Evolutionary conservation across 805 yeast genomes (phyloP), one percentile per base, ranked within the genome.

Genomic region (Saturnispora bothae): DNA sequence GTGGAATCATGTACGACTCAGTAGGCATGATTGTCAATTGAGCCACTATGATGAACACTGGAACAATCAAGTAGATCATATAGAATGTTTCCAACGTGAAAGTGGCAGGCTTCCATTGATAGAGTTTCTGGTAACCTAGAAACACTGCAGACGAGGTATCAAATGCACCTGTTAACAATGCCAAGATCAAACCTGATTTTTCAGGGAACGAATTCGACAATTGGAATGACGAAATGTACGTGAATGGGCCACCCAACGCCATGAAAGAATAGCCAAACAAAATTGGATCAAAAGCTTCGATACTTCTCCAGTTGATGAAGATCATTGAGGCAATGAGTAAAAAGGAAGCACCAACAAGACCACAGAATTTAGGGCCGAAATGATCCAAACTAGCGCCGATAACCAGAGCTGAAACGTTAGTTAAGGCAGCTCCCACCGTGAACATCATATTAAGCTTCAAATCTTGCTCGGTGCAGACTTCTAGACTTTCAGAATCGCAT

Each of bases 191-290:
- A 6, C 78, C 78, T 15, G 73, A 66, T 36, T 63, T 64, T 35
- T 63, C 59, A 2, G 78, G 78, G 53, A 72, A 72, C 3, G 77
- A 62, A 48, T 72, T 72, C 18, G 77, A 70, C 41, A 72, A 61
- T 52, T 72, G 78, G 56, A 72, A 72, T 5, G 71, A 65, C 7
- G 77, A 70, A 45, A 72, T 72, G 52, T 57, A 72, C 1, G 71
- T 64, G 54, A 72, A 71, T 14, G 78, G 77, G 4, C 78, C 78
- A 25, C 77, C 78, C 39, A 72, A 59, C 1, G 78, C 74, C 71
- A 72, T 61, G 6, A 59, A 57, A 1, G 68, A 64, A 47, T 70
- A 72, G 7, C 77, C 78, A 32, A 66, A 38, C 31, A 71, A 46
- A 51, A 70, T 72, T 2, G 78, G 77, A 48, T 72, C 78, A 33